A percentile compares a stretch with the other conserved stretches of the same genome.
These are phyloP conservation scores for Aspergillus biplanus DNA, from an alignment of 495 filamentous ascomycete genomes.

Conservation along the genomic window DNA sequence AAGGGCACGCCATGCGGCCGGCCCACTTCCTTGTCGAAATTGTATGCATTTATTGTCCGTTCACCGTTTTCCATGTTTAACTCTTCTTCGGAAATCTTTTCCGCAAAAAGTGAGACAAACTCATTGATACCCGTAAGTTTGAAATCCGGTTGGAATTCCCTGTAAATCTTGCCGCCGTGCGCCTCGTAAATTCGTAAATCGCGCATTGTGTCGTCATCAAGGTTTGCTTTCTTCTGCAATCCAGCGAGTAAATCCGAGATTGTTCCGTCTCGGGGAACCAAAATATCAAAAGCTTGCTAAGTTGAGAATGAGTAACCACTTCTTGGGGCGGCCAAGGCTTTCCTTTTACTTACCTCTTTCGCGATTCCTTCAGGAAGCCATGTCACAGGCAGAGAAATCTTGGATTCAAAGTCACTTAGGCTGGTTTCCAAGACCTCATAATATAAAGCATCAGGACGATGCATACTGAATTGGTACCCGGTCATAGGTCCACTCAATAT, in stretches of 20 bases:
- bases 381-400: conserved; percentile 78
- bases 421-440: conserved; percentile 95
- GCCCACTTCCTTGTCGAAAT: conserved; percentile 85
- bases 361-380: conserved; percentile 87
- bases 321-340: background rate
- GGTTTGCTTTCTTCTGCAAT: conserved; percentile 76
- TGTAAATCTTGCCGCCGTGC: conserved; percentile 76
- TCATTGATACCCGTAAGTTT: conserved; percentile 77
- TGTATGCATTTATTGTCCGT: conserved; percentile 74
- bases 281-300: conserved; percentile 73
- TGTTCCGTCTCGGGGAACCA: conserved; percentile 80
- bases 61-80: conserved; percentile 58
- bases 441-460: conserved; percentile 75
- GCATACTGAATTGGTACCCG: conserved; percentile 65
- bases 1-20: conserved; percentile 87
- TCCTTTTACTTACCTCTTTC: conserved; percentile 71
- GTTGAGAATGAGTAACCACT: background rate
- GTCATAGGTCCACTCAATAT: conserved; percentile 72
- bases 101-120: conserved; percentile 80
- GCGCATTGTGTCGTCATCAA: conserved; percentile 70
- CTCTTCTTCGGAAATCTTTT: conserved; percentile 82
- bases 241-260: conserved; percentile 74
- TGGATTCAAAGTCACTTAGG: conserved; percentile 87
- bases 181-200: conserved; percentile 79
- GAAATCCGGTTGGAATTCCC: conserved; percentile 66